A percentile compares a stretch with the other conserved stretches of the same genome.
Conservation (phyloP, 495 filamentous ascomycete genomes). For the Hyaloscypha bicolor region DNA sequence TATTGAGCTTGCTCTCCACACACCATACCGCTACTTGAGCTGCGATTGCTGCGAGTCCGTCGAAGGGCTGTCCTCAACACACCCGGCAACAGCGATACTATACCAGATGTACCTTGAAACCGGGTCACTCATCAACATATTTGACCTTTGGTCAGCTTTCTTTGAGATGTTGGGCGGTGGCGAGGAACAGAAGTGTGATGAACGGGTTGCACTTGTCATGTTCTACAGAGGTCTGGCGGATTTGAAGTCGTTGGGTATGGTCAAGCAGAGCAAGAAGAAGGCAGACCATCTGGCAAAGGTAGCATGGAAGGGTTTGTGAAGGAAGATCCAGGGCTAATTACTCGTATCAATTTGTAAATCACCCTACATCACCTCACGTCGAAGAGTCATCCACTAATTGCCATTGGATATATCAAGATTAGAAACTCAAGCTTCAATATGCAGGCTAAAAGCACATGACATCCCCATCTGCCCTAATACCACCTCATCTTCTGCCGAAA, state of each 20-base stretch:
- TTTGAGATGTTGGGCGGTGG: conserved; percentile 71
- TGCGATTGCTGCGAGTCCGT: conserved; percentile 65
- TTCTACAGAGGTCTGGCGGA: conserved; percentile 88
- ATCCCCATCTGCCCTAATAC: conserved; percentile 29
- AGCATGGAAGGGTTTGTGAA: conserved; percentile 33
- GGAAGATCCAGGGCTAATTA: background rate
- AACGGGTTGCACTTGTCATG: conserved; percentile 60
- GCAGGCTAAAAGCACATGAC: background rate
- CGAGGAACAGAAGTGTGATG: conserved; percentile 50
- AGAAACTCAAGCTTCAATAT: background rate
- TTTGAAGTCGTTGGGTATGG: conserved; percentile 78
- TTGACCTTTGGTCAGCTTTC: conserved; percentile 90
- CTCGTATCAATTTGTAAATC: background rate
- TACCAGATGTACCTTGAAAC: conserved; percentile 94
- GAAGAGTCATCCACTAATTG: background rate
- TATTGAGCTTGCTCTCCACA: conserved; percentile 77
- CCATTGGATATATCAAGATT: background rate
- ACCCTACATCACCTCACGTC: background rate
- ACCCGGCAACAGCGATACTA: conserved; percentile 78
- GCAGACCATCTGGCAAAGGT: conserved; percentile 87
- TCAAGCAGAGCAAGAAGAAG: conserved; percentile 90
- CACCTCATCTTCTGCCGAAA: conserved; percentile 46
- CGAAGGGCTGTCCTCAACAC: conserved; percentile 56
- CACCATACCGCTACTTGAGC: conserved; percentile 83
- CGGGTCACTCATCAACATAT: conserved; percentile 82